Base-by-base conservation (phyloP, 345 rosid species). In the Aurinia saxatilis region DNA sequence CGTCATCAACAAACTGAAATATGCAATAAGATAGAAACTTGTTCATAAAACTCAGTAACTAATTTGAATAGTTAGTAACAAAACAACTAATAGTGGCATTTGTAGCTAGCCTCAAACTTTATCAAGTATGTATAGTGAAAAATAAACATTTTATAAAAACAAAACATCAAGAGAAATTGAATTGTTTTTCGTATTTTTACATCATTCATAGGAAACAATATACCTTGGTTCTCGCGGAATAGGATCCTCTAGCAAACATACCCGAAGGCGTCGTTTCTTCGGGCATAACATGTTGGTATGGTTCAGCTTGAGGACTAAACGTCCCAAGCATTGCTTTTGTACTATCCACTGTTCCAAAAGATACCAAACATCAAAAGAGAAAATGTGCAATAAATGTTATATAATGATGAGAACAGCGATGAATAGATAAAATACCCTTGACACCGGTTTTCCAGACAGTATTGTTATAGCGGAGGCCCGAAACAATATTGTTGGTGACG, bases 261-360 rank as follows among this genome's bases (percentile, higher is more conserved):
- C 95, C 98, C 67, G 98, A 92, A 0, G 98, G 98, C 2, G 91
- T 89, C 1, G 83, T 82, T 40, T 92, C 98, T 75, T 92, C 89
- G 8, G 84, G 86, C 78, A 92, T 77, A 65, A 76, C 80, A 53
- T 84, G 87, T 3, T 75, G 81, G 75, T 88, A 92, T 17, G 93
- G 73, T 46, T 89, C 98, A 29, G 82, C 75, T 76, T 92, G 95
- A 27, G 98, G 98, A 74, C 98, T 85, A 63, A 86, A 86, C 9
- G 98, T 92, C 61, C 98, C 98, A 2, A 92, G 70, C 98, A 89
- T 92, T 77, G 82, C 86, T 75, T 90, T 90, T 1, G 84, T 37
- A 67, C 84, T 78, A 72, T 92, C 98, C 65, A 92, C 98, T 92
- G 76, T 38, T 14, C 60, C 16, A 39, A 38, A 4, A 34, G 21